A percentile compares a stretch with the other conserved stretches of the same genome.
These are phyloP conservation scores for Erucastrum elatum DNA, from an alignment of 345 rosid species.

Conservation along the genomic window DNA sequence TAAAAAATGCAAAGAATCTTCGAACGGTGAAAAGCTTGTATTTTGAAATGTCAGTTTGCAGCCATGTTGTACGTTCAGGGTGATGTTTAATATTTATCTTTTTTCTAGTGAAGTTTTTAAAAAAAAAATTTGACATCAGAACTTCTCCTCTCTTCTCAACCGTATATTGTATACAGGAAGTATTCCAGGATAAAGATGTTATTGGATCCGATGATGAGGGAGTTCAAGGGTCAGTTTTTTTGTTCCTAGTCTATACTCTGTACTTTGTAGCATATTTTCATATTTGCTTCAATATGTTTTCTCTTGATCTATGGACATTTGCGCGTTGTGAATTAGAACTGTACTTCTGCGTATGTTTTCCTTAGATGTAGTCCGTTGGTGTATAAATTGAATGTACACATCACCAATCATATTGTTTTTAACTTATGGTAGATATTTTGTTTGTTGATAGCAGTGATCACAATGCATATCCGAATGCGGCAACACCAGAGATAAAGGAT, in stretches of 20 bases:
- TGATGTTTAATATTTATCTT: background rate
- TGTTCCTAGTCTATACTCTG: constrained; percentile 5
- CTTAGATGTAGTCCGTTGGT: constrained; percentile 9
- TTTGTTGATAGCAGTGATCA: constrained; percentile 56
- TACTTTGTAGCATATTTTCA: background rate
- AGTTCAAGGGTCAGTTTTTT: constrained; percentile 49
- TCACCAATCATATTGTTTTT: background rate
- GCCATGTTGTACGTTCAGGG: constrained; percentile 10
- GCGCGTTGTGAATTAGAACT: background rate
- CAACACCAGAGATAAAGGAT: constrained; percentile 40
- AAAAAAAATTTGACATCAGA: background rate
- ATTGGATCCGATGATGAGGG: constrained; percentile 45
- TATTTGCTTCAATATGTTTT: background rate
- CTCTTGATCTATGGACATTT: background rate
- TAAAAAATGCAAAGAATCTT: background rate
- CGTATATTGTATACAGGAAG: constrained; percentile 54
- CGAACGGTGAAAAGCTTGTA: background rate
- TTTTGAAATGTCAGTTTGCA: constrained; percentile 13
- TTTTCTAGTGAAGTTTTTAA: background rate
- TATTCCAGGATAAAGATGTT: constrained; percentile 60
- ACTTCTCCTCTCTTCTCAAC: constrained; percentile 20
- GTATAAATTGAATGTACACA: constrained; percentile 2
- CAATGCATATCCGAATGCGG: constrained; percentile 45
- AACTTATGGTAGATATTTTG: constrained; percentile 25
- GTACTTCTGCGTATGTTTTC: background rate